Base-by-base conservation (phyloP, 768 basidiomycete species). In the Russula sp. region DNA sequence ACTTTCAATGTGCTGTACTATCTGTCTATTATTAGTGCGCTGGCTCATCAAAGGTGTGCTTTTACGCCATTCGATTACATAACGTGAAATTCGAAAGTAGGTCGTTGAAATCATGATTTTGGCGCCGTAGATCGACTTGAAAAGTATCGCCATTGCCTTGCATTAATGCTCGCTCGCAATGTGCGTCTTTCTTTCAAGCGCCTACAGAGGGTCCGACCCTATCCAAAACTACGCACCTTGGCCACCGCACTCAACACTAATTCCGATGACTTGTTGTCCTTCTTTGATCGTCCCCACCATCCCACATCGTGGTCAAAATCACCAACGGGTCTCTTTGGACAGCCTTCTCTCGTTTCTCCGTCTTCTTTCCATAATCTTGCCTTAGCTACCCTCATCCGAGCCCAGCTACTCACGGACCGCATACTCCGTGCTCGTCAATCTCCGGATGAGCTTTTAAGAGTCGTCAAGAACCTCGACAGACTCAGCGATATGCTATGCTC, bases 401-500 rank as follows among this genome's bases (percentile, higher is more conserved):
- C 93, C 6, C 83, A 86, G 66, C 75, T 89, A 35, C 80, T 98
- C 57, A 95, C 96, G 16, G 82, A 88, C 60, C 86, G 97, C 48
- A 91, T 98, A 31, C 75, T 89, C 55, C 80, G 82, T 14, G 88
- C 91, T 9, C 79, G 84, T 70, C 80, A 88, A 70, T 88, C 89
- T 4, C 80, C 84, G 42, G 75, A 79, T 56, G 94, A 96, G 73
- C 78, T 96, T 53, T 77, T 86, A 64, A 83, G 87, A 74, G 93
- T 93, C 10, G 91, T 98, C 64, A 98, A 98, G 80, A 97, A 96
- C 73, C 77, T 99, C 64, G 97, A 99, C 78, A 80, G 96, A 65
- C 84, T 99, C 68, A 98, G 95, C 73, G 95, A 99, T 77, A 80
- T 96, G 75, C 78, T 99, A 2, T 99, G 97, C 70, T 88, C 91